Evolutionary conservation across 805 yeast genomes (phyloP).

Genomic region (Ascoidea tarda): DNA sequence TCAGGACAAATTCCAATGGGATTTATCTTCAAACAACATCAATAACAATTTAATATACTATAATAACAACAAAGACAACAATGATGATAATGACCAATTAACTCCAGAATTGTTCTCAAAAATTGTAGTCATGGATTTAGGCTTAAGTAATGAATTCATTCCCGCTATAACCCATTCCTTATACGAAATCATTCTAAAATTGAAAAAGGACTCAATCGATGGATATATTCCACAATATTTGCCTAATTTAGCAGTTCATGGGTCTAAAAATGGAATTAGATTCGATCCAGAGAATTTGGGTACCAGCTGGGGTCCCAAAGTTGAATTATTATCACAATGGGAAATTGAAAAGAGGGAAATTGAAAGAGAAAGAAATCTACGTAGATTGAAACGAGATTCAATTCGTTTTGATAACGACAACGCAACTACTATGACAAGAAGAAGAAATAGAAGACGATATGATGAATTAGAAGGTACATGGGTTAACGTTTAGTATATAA

Average conservation of each 20-base stretch:
- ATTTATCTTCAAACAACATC: constrained; percentile 32
- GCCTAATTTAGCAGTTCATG: constrained; percentile 45
- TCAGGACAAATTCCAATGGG: constrained; percentile 95
- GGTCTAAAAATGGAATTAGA: constrained; percentile 52
- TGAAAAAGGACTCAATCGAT: constrained; percentile 75
- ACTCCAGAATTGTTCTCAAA: constrained; percentile 81
- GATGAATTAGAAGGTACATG: constrained; percentile 35
- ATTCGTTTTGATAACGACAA: constrained; percentile 50
- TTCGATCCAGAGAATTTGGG: constrained; percentile 68
- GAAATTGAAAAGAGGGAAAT: constrained; percentile 92
- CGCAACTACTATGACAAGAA: constrained; percentile 22
- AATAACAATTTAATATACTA: not conserved
- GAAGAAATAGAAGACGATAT: constrained; percentile 29
- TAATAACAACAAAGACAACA: constrained; percentile 13
- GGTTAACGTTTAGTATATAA: constrained; percentile 2
- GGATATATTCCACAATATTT: constrained; percentile 39
- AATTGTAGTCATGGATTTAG: constrained; percentile 72
- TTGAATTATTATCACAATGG: constrained; percentile 77
- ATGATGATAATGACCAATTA: constrained; percentile 20
- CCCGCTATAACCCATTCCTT: constrained; percentile 83
- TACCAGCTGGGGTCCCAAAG: constrained; percentile 75
- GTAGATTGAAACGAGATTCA: constrained; percentile 88
- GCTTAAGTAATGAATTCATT: constrained; percentile 69
- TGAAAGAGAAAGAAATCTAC: constrained; percentile 81
- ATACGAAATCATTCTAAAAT: constrained; percentile 62